Base-by-base conservation (phyloP, 179 eudicot species). In the Drosera spatulata region DNA sequence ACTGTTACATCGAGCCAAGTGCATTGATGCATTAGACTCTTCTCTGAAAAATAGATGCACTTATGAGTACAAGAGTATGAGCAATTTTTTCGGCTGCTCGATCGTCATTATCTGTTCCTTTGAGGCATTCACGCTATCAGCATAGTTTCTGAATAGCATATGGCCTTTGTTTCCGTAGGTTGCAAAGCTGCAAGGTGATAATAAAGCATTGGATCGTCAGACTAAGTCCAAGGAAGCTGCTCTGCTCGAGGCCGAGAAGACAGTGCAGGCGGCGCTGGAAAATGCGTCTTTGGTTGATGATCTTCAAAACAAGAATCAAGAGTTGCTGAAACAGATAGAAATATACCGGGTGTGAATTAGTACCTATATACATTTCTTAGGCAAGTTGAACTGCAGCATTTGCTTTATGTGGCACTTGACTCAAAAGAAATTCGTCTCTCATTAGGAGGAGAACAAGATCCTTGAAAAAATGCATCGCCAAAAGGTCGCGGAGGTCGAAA, bases 151-250 rank as follows among this genome's bases (percentile, higher is more conserved):
- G n/a, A n/a, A n/a, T n/a, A n/a, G n/a, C n/a, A n/a, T n/a, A n/a
- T n/a, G n/a, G n/a, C n/a, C n/a, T n/a, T n/a, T n/a, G n/a, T n/a
- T n/a, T n/a, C n/a, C n/a, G n/a, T 58, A 87, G 95, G 74, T 85
- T 50, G 81, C 80, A 55, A 85, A 77, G 73, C 61, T 87, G 74
- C 86, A 78, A 78, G 95, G 85, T 50, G 95, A 87, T 64, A 87
- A 85, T 59, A 77, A 66, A 75, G 95, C 95, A 54, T 71, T 87
- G 55, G 95, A 85, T 50, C 83, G 95, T 40, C 95, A 85, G 53
- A 87, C 88, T 14, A 87, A 87, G 71, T 80, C 88, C 51, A 87
- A 87, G 71, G 95, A 87, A 61, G 81, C 86, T 65, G 95, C 95
- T 49, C 71, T 87, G 33, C 62, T 87, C 65, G 91, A 87, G 66